Conservation (phyloP, 202 grass and related monocot genomes). For the Zizania palustris region DNA sequence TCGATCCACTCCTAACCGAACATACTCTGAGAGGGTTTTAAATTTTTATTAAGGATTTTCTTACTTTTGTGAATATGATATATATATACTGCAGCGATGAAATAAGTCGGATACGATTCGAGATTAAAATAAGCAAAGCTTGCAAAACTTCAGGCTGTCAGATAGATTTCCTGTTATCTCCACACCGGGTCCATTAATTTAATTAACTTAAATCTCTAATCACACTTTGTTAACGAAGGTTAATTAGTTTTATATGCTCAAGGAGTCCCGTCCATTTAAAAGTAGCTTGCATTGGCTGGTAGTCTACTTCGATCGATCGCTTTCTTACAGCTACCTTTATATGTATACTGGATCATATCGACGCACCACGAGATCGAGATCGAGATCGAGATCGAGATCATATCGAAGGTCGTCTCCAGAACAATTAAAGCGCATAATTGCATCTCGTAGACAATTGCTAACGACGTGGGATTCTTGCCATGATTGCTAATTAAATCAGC, state of each 20-base stretch:
- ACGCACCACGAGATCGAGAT: constrained; percentile 1
- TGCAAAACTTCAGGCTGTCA: background rate
- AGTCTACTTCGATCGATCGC: constrained; percentile 18
- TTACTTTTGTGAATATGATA: background rate
- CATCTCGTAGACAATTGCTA: constrained; percentile 38
- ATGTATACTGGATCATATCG: constrained; percentile 22
- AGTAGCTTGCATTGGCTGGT: constrained; percentile 1
- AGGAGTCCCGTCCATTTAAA: background rate
- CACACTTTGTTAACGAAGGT: constrained; percentile 22
- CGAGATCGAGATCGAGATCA: background rate
- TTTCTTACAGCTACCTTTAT: constrained; percentile 37
- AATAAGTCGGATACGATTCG: constrained; percentile 38
- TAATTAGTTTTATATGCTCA: background rate
- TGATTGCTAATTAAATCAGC: constrained; percentile 47
- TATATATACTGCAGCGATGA: background rate
- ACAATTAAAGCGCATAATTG: constrained; percentile 24
- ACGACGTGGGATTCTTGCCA: constrained; percentile 45
- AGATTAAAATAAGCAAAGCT: constrained; percentile 40
- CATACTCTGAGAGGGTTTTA: background rate
- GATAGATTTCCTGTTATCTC: constrained; percentile 45
- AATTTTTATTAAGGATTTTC: too few species aligned
- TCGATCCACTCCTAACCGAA: too few species aligned
- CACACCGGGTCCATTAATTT: constrained; percentile 33
- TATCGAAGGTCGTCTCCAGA: background rate
- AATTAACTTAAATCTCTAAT: constrained; percentile 5